phyloP scores from a whole-genome alignment of 805 yeast species.

The Lachancea sp. region DNA sequence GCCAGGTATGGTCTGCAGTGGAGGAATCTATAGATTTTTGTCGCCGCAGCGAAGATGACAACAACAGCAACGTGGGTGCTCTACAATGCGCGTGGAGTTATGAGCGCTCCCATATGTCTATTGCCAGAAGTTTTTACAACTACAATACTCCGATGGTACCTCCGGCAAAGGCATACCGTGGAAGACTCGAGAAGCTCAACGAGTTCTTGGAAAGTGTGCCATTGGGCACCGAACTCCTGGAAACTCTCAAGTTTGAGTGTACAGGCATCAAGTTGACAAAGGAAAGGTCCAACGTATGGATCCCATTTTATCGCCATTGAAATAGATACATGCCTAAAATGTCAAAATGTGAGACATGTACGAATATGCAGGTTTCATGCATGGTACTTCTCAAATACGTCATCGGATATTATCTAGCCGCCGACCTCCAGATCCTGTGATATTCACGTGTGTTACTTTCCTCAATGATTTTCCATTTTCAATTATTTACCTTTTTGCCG shows the following conservation, averaged over 20 bases:
- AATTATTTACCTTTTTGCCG: slow-evolving; percentile 8
- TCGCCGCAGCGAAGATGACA: neutral
- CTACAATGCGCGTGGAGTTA: neutral
- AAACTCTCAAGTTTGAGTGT: slow-evolving; percentile 5
- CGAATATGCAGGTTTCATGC: no score
- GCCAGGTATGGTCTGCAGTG: slow-evolving; percentile 2
- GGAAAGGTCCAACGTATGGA: slow-evolving; percentile 7
- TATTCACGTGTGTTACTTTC: no score
- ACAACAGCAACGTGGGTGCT: neutral
- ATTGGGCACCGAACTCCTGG: neutral
- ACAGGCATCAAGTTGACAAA: slow-evolving; percentile 10
- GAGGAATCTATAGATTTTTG: slow-evolving; percentile 5
- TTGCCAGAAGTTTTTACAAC: slow-evolving; percentile 1
- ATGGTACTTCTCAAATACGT: no score
- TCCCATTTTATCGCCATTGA: no score
- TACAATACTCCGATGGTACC: neutral
- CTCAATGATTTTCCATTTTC: neutral
- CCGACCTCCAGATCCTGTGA: neutral
- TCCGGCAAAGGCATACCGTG: neutral
- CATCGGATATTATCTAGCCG: no score
- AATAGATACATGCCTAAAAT: neutral
- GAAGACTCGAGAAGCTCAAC: slow-evolving; percentile 3
- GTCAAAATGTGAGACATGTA: neutral
- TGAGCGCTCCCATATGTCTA: slow-evolving; percentile 9
- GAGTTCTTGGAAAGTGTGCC: neutral